Base-by-base conservation (phyloP, 495 filamentous ascomycete species). In the Penicillium pancosmium region DNA sequence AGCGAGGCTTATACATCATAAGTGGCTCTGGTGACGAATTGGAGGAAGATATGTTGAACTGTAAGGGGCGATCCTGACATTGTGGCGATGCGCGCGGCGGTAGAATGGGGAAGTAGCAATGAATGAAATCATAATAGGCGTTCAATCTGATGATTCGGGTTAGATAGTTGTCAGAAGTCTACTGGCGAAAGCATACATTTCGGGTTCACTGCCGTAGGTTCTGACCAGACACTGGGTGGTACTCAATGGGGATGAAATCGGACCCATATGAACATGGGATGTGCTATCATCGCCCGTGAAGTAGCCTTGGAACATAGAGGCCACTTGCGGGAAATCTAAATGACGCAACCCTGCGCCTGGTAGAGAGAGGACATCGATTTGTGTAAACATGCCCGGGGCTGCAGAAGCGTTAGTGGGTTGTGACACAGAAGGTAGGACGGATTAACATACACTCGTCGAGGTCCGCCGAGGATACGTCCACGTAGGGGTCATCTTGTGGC, bases 41-140 rank as follows among this genome's bases (percentile, higher is more conserved):
- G 16, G 78, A 65, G 49, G 71, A 73, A 6, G 73, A 76, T 44
- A 78, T 74, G 5, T 72, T 60, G 34, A 75, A 71, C 41, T 80
- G 67, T 27, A 81, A 55, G 5, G 80, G 80, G 44, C 73, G 68
- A 63, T 86, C 83, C 13, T 65, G 63, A 19, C 67, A 70, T 21
- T 72, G 71, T 6, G 73, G 68, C n/a, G 68, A 59, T 40, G 71
- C 74, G 35, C 82, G 76, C 5, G 84, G 79, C 9, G 84, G 82
- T 47, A 87, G 61, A 50, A 87, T 81, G 4, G 84, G 83, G 50
- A 87, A 83, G 65, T 82, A 86, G 16, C 70, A 65, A 67, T 86
- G 83, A 43, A 86, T 82, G 63, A 80, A 86, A 27, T 82, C 79
- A 61, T 86, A 86, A 62, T 86, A 86, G 23, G 82, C 84, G 52